Evolutionary conservation across 148 eudicot genomes (phyloP).

Genomic region (Silene conica): DNA sequence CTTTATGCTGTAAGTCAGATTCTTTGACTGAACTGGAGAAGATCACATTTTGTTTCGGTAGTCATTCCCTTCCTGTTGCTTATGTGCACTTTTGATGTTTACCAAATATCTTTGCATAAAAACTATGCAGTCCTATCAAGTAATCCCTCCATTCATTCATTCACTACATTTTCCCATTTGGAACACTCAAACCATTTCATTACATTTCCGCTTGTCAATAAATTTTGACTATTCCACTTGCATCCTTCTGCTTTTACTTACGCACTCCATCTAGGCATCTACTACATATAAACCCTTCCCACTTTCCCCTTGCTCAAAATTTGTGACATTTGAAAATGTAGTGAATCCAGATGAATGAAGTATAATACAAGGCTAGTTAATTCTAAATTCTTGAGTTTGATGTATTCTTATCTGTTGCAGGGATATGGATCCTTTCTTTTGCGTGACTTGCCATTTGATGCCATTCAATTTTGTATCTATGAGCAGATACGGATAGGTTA

Average conservation of each 20-base stretch:
- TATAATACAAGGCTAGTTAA: not conserved
- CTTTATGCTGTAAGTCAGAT: conserved; percentile 64
- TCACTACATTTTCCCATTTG: not conserved
- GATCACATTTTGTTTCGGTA: conserved; percentile 2
- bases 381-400: not conserved
- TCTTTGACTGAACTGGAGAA: conserved; percentile 9
- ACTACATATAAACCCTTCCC: not conserved
- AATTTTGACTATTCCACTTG: not conserved
- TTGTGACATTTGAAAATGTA: not conserved
- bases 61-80: not conserved
- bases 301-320: not conserved
- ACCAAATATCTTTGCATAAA: not conserved
- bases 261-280: too few relatives aligned
- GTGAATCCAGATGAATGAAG: not conserved
- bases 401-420: conserved; percentile 31
- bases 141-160: not conserved
- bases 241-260: too few relatives aligned
- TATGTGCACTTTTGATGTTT: not conserved
- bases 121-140: not conserved
- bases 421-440: conserved; percentile 87
- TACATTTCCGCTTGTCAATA: not conserved
- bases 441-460: conserved; percentile 92
- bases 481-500: conserved; percentile 89
- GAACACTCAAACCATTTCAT: not conserved
- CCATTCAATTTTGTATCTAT: conserved; percentile 82